Percentiles rank a stretch among this genome's conserved stretches.
Evolutionary conservation across 768 basidiomycete species (phyloP).

Genomic region (Leccinum disarticulatum): DNA sequence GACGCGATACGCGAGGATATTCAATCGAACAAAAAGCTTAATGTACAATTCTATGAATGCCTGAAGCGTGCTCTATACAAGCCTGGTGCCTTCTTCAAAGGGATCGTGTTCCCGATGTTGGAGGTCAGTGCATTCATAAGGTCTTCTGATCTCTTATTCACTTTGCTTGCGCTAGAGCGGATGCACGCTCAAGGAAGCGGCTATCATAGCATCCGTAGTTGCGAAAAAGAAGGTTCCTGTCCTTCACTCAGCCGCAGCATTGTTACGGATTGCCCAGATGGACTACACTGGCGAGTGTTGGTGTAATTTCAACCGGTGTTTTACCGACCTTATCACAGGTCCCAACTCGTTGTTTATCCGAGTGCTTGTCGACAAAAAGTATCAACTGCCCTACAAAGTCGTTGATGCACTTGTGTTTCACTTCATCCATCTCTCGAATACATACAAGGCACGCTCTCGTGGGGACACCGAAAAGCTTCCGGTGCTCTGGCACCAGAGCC

Average conservation of each 20-base stretch:
- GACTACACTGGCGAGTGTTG: conserved; percentile 77
- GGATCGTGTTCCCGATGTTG: conserved; percentile 91
- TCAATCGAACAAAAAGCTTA: conserved; percentile 78
- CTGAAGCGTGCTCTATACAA: conserved; percentile 92
- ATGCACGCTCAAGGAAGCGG: conserved; percentile 91
- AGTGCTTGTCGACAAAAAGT: conserved; percentile 95
- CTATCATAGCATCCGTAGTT: conserved; percentile 89
- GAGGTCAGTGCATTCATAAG: conserved; percentile 58
- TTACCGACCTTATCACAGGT: conserved; percentile 39
- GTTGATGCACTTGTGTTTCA: conserved; percentile 97
- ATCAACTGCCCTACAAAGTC: conserved; percentile 96
- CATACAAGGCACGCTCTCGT: conserved; percentile 69
- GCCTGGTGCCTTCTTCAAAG: conserved; percentile 98
- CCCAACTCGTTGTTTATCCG: conserved; percentile 97
- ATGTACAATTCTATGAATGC: conserved; percentile 93
- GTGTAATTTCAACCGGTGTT: background rate
- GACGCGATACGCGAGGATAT: conserved; percentile 92
- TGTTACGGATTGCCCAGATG: conserved; percentile 92
- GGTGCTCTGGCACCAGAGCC: conserved; percentile 98
- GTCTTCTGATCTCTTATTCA: conserved; percentile 30
- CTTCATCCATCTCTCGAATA: conserved; percentile 94
- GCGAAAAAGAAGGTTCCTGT: conserved; percentile 91
- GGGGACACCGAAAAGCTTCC: conserved; percentile 81
- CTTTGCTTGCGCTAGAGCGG: conserved; percentile 48
- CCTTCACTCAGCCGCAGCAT: conserved; percentile 93